Conservation (phyloP, 352 stramenopile species). For the Pythium rhizo-oryzae region DNA sequence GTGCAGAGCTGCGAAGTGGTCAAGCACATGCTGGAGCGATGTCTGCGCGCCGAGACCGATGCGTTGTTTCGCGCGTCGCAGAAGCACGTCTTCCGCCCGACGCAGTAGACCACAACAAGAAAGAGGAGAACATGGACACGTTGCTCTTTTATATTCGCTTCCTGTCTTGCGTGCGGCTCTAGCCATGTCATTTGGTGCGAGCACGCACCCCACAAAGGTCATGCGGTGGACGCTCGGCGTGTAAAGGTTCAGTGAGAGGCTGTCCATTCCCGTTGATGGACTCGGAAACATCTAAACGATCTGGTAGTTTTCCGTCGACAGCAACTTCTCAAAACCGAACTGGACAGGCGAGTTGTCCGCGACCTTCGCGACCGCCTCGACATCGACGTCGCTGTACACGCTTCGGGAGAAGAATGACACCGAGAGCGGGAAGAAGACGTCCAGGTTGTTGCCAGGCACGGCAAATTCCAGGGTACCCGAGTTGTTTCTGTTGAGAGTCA, state of each 20-base stretch:
- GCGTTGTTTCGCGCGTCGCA: slow-evolving; percentile 65
- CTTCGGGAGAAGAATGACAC: slow-evolving; percentile 90
- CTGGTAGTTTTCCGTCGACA: slow-evolving; percentile 87
- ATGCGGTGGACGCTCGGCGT: neutral
- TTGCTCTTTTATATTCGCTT: slow-evolving; percentile 24
- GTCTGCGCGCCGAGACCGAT: slow-evolving; percentile 66
- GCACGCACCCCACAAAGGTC: no score
- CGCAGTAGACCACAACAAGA: neutral
- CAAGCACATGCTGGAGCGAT: slow-evolving; percentile 79
- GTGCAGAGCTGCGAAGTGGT: slow-evolving; percentile 48
- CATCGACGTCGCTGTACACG: slow-evolving; percentile 85
- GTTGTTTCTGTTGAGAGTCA: slow-evolving; percentile 58
- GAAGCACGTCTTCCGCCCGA: slow-evolving; percentile 58
- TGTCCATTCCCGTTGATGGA: slow-evolving; percentile 2
- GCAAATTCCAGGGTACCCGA: slow-evolving; percentile 81
- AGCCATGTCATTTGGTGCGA: neutral
- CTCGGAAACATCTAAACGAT: slow-evolving; percentile 73
- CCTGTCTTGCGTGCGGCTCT: neutral
- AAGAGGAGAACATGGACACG: slow-evolving; percentile 7
- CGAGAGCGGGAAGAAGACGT: slow-evolving; percentile 88
- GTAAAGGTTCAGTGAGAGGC: neutral
- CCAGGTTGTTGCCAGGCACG: slow-evolving; percentile 77
- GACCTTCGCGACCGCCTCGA: slow-evolving; percentile 75
- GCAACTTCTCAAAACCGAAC: slow-evolving; percentile 88
- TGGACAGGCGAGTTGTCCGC: slow-evolving; percentile 71